Evolutionary conservation across 768 basidiomycete species (phyloP), one percentile per base, ranked within the genome.

Genomic region (Gloeopeniophorella convolvens): DNA sequence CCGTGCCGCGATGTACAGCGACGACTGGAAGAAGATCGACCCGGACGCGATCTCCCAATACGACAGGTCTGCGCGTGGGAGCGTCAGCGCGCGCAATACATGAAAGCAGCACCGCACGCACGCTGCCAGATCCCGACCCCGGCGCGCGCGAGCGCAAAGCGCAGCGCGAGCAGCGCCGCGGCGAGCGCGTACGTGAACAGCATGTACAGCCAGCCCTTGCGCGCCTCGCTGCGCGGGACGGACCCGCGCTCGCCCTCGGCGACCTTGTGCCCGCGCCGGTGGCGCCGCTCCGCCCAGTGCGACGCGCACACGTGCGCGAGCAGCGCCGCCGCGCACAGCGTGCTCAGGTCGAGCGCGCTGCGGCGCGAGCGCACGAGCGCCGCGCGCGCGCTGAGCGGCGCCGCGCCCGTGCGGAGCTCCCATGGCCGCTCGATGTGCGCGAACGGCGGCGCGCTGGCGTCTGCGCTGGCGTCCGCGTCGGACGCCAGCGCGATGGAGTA

Each of bases 1-100:
- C 20, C 96, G 79, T 34, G 96, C 75, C 34, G 88, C 87, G 40
- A 87, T 74, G 65, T 98, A 99, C 39, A 98, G 72, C 43, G 90
- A 81, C 62, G 93, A 85, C 64, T 97, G 96, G 65, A 86, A 96
- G 68, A 94, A 91, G 35, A 87, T 62, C 2, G 90, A 81, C 30
- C 78, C 77, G 20, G 85, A 69, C 12, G 77, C 67, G 48, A 89
- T 73, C 60, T 97, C 94, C 48, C 88, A 79, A 54, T 77, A 74
- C 53, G 77, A 84, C 62, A 94, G 71, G 66, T 90, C 93, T 95
- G 60, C 43, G 23, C 15, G 28, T 18, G 42, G 33, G 27, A 43
- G 23, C 7, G 9, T 33, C 21, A 31, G 30, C 18, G 31, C 21
- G 12, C 16, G 28, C 35, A 28, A 35, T 10, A 20, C 16, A 23